Percentiles rank a stretch among this genome's conserved stretches.
Evolutionary conservation across 352 stramenopile genomes (phyloP).

Genomic region (Phytopythium mirpurense): DNA sequence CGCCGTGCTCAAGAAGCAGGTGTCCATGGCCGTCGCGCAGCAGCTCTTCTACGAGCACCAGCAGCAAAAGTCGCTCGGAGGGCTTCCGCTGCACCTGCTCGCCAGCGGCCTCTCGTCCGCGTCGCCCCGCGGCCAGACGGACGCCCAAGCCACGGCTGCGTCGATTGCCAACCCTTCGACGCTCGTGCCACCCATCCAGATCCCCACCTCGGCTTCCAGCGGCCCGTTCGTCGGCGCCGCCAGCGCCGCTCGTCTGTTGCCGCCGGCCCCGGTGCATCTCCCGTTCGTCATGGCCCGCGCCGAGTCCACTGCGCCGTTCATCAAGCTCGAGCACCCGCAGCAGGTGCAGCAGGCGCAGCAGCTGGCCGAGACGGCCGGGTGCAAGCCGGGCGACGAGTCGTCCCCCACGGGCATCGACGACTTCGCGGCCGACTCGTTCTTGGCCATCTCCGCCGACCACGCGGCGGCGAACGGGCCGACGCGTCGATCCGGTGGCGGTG

Average conservation of each 20-base stretch:
- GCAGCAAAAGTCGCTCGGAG: slow-evolving; percentile 61
- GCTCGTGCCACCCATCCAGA: slow-evolving; percentile 39
- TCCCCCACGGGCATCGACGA: slow-evolving; percentile 60
- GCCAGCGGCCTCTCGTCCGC: not conserved
- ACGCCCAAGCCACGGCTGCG: not conserved
- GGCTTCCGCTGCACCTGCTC: slow-evolving; percentile 31
- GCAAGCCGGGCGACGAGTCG: slow-evolving; percentile 13
- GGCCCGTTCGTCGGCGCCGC: slow-evolving; percentile 1
- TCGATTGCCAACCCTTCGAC: slow-evolving; percentile 5
- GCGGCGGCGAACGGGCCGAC: not conserved
- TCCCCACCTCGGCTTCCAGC: slow-evolving; percentile 17
- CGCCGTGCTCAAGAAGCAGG: slow-evolving; percentile 76
- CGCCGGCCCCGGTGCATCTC: slow-evolving; percentile 10
- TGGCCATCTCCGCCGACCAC: slow-evolving; percentile 24
- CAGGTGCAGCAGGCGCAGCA: slow-evolving; percentile 4
- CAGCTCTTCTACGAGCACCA: slow-evolving; percentile 80
- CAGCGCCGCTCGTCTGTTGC: not conserved
- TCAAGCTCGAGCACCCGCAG: slow-evolving; percentile 8
- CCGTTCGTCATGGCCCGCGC: slow-evolving; percentile 11
- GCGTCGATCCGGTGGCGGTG: slow-evolving; percentile 6
- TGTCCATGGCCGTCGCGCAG: slow-evolving; percentile 72
- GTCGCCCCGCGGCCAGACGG: not conserved
- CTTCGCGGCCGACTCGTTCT: slow-evolving; percentile 48
- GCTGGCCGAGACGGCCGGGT: not conserved
- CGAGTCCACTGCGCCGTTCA: slow-evolving; percentile 1